phyloP scores from a whole-genome alignment of 2,329 filamentous ascomycete genomes.

The Penicillium sp. region DNA sequence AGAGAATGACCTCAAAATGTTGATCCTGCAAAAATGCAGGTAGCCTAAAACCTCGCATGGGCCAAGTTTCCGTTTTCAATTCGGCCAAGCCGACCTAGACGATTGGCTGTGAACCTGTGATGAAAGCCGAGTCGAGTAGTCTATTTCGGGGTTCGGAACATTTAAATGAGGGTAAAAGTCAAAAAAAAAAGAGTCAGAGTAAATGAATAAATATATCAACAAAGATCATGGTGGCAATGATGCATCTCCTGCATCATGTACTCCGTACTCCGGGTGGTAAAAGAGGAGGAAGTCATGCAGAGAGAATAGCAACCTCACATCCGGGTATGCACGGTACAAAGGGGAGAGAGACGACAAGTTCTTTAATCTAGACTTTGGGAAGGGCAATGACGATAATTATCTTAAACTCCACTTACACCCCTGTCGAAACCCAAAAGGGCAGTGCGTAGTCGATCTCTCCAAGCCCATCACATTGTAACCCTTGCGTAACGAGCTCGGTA shows the following conservation, averaged over 20 bases:
- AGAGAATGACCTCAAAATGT: slow-evolving; percentile 12
- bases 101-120: slow-evolving; percentile 1
- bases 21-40: slow-evolving; percentile 18
- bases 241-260: slow-evolving; percentile 29
- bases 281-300: slow-evolving; percentile 14
- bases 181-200: slow-evolving; percentile 3
- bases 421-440: slow-evolving; percentile 13
- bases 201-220: neutral
- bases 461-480: slow-evolving; percentile 25
- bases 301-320: slow-evolving; percentile 9
- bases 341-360: neutral
- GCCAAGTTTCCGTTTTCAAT: neutral
- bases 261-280: slow-evolving; percentile 10
- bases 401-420: slow-evolving; percentile 18
- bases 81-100: neutral
- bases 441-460: slow-evolving; percentile 9
- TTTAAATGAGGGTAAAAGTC: neutral
- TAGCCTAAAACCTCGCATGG: slow-evolving; percentile 1
- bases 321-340: slow-evolving; percentile 24
- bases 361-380: slow-evolving; percentile 17
- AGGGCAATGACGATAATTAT: slow-evolving; percentile 18
- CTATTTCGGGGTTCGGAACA: slow-evolving; percentile 19
- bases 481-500: slow-evolving; percentile 22
- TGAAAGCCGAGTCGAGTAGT: neutral
- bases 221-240: slow-evolving; percentile 20